Conservation (phyloP, 495 filamentous ascomycete species). For the Pyrenula massariospora region DNA sequence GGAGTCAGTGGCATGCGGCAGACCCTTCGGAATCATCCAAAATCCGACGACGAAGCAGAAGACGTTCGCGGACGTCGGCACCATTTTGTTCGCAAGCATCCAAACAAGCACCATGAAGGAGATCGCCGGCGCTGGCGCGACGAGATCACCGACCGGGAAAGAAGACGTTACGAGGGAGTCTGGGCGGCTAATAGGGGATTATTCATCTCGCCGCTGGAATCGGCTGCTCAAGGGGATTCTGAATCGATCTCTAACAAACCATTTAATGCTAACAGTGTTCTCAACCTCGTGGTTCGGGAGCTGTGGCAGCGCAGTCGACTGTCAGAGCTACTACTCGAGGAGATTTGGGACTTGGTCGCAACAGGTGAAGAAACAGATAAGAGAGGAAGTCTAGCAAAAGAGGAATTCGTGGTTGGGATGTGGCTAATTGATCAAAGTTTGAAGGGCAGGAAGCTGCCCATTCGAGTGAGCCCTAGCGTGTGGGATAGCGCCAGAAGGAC, state of each 20-base stretch:
- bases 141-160: slow-evolving; percentile 61
- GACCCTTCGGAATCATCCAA: slow-evolving; percentile 57
- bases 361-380: slow-evolving; percentile 33
- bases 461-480: slow-evolving; percentile 65
- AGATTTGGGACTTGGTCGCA: slow-evolving; percentile 72
- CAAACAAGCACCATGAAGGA: slow-evolving; percentile 82
- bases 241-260: slow-evolving; percentile 6
- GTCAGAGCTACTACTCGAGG: slow-evolving; percentile 52
- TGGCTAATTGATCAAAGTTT: slow-evolving; percentile 91
- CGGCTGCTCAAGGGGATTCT: neutral
- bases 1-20: slow-evolving; percentile 37
- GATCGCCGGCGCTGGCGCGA: slow-evolving; percentile 75
- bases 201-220: slow-evolving; percentile 20
- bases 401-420: slow-evolving; percentile 90
- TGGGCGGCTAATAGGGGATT: slow-evolving; percentile 89
- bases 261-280: slow-evolving; percentile 41
- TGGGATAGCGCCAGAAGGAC: slow-evolving; percentile 64
- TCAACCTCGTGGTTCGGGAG: slow-evolving; percentile 72
- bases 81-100: slow-evolving; percentile 48
- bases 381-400: slow-evolving; percentile 49
- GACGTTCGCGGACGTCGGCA: slow-evolving; percentile 29
- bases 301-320: slow-evolving; percentile 76
- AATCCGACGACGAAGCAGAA: slow-evolving; percentile 47
- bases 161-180: slow-evolving; percentile 89
- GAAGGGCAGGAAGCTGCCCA: slow-evolving; percentile 77